These are phyloP conservation scores for Suillus brevipes DNA, from an alignment of 768 basidiomycete species.

Conservation along the genomic window DNA sequence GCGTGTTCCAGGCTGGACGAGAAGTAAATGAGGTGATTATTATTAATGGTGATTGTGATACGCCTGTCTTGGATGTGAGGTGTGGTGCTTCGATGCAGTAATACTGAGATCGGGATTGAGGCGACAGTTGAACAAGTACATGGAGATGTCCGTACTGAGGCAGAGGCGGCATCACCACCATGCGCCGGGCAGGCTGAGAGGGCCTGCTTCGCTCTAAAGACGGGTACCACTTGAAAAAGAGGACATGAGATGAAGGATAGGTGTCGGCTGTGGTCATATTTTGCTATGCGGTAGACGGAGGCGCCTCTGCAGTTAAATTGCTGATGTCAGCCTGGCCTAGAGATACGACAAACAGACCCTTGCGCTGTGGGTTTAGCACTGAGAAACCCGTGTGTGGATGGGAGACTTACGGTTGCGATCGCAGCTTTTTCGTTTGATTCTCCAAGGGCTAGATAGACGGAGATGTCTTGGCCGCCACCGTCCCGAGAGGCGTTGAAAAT, in stretches of 20 bases:
- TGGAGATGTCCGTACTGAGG: neutral
- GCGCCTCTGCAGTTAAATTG: constrained; percentile 26
- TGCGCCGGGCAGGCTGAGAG: neutral
- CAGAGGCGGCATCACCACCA: neutral
- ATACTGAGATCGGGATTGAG: neutral
- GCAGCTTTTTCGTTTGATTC: constrained; percentile 39
- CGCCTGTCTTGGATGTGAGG: no score
- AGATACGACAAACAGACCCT: constrained; percentile 29
- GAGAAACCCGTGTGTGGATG: neutral
- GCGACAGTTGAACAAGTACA: neutral
- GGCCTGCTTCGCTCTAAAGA: constrained; percentile 7
- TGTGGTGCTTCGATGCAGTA: no score
- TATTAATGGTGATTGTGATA: no score
- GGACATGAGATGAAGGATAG: constrained; percentile 43
- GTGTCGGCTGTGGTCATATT: constrained; percentile 17
- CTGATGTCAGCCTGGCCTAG: constrained; percentile 25
- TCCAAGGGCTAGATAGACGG: constrained; percentile 52
- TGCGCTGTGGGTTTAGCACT: constrained; percentile 7
- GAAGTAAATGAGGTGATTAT: no score
- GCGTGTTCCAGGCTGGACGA: no score
- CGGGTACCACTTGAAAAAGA: constrained; percentile 51
- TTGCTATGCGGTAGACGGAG: constrained; percentile 26
- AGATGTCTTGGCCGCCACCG: constrained; percentile 20
- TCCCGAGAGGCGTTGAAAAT: constrained; percentile 23
- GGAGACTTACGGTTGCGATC: constrained; percentile 46